phyloP scores from a whole-genome alignment of 305 asterid genomes.

The Ilex paraguariensis region DNA sequence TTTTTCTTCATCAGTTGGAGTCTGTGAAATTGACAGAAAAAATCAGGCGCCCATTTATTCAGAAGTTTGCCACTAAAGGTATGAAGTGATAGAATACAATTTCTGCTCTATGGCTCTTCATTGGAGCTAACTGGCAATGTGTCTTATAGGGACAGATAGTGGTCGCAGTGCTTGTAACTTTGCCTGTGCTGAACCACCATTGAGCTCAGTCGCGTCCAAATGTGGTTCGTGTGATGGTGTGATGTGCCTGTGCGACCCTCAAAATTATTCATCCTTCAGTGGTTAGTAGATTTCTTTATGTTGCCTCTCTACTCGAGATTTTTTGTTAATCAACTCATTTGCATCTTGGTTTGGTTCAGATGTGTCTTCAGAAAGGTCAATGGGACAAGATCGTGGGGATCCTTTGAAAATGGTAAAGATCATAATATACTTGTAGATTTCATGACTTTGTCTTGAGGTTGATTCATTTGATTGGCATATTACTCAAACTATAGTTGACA shows the following conservation, averaged over 20 bases:
- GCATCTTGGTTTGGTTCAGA: conserved; percentile 22
- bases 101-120: conserved; percentile 28
- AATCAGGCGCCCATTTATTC: conserved; percentile 20
- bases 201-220: conserved; percentile 27
- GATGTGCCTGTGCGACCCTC: conserved; percentile 29
- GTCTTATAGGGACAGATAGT: conserved; percentile 31
- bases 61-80: conserved; percentile 39
- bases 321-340: neutral
- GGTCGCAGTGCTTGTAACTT: conserved; percentile 25
- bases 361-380: conserved; percentile 32
- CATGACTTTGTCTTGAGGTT: neutral
- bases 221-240: conserved; percentile 29
- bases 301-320: neutral
- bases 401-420: conserved; percentile 39
- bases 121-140: conserved; percentile 28
- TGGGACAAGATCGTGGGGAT: conserved; percentile 21
- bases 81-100: conserved; percentile 21
- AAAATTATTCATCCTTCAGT: conserved; percentile 28
- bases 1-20: conserved; percentile 29
- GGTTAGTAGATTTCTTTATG: conserved; percentile 33
- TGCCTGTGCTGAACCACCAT: conserved; percentile 20
- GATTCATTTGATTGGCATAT: neutral
- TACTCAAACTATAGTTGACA: conserved; percentile 10
- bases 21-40: conserved; percentile 22
- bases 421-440: conserved; percentile 14